Conservation (phyloP, 169 alveolate species). For the Plasmodium cynomolgi region DNA sequence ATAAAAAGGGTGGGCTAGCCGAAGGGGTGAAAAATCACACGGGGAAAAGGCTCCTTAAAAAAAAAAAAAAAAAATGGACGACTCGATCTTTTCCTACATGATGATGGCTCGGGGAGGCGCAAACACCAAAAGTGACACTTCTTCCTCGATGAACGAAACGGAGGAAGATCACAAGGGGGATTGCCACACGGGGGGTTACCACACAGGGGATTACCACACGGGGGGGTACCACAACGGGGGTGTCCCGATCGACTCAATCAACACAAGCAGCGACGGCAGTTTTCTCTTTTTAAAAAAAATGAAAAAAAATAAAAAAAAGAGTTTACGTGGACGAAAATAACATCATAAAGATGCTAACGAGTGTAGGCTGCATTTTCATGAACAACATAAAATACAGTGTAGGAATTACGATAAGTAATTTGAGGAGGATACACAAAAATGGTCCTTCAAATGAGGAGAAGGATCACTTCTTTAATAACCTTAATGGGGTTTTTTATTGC, state of each 20-base stretch:
- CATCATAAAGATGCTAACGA: constrained; percentile 1
- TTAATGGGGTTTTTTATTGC: constrained; percentile 31
- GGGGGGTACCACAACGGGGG: no score
- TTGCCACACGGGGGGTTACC: neutral
- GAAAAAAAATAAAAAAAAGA: constrained; percentile 25
- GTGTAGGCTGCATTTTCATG: constrained; percentile 64
- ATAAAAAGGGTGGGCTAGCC: neutral
- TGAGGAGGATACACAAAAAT: neutral
- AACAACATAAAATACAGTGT: constrained; percentile 36
- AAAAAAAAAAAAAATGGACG: constrained; percentile 38
- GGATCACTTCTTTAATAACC: constrained; percentile 49
- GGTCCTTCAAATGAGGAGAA: constrained; percentile 38
- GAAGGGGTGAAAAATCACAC: neutral
- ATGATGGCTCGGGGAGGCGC: constrained; percentile 26
- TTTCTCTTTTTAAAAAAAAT: constrained; percentile 63
- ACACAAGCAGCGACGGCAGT: constrained; percentile 63
- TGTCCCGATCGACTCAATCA: neutral
- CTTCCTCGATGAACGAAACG: neutral
- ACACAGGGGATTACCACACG: no score
- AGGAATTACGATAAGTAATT: neutral
- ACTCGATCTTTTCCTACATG: constrained; percentile 14
- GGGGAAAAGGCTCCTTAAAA: neutral
- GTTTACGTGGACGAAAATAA: constrained; percentile 13
- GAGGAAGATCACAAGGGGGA: neutral
- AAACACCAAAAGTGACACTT: neutral